These are phyloP conservation scores for Cyberlindnera amylophila DNA, from an alignment of 805 yeast species.

Conservation along the genomic window DNA sequence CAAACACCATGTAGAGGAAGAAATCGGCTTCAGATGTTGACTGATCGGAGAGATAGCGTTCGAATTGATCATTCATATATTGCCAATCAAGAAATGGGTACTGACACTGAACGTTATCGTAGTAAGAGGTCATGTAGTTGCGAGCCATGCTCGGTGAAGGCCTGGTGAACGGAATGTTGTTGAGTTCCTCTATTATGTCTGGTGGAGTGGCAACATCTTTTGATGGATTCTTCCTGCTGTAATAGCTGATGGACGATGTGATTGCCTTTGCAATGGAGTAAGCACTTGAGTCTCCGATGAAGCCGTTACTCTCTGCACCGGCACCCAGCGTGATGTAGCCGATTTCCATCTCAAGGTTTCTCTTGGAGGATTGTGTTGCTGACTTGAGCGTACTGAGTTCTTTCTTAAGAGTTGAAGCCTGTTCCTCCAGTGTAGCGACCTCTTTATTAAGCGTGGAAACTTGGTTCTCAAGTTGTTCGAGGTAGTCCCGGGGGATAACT, in stretches of 20 bases:
- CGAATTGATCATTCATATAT: constrained; percentile 15
- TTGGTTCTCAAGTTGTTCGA: constrained; percentile 39
- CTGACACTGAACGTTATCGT: constrained; percentile 32
- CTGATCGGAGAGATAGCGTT: constrained; percentile 20
- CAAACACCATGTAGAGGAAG: constrained; percentile 32
- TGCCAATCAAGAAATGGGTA: constrained; percentile 35
- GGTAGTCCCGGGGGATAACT: constrained; percentile 44
- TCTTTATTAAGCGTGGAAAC: constrained; percentile 7
- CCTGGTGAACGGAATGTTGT: constrained; percentile 19
- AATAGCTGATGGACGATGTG: constrained; percentile 24
- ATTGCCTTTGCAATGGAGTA: constrained; percentile 32
- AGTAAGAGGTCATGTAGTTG: constrained; percentile 22
- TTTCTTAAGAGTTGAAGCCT: no score
- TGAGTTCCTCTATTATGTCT: constrained; percentile 7
- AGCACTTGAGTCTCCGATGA: constrained; percentile 31
- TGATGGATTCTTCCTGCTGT: background rate
- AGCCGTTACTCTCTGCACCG: constrained; percentile 28
- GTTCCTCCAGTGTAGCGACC: constrained; percentile 3
- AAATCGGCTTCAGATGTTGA: constrained; percentile 19
- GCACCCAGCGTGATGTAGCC: constrained; percentile 30
- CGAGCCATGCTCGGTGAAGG: constrained; percentile 21
- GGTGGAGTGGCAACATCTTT: constrained; percentile 3
- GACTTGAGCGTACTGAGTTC: no score
- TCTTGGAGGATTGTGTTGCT: background rate
- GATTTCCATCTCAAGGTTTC: constrained; percentile 27